phyloP scores from a whole-genome alignment of 2,329 filamentous ascomycete species.

The Beauveria pseudobassiana region DNA sequence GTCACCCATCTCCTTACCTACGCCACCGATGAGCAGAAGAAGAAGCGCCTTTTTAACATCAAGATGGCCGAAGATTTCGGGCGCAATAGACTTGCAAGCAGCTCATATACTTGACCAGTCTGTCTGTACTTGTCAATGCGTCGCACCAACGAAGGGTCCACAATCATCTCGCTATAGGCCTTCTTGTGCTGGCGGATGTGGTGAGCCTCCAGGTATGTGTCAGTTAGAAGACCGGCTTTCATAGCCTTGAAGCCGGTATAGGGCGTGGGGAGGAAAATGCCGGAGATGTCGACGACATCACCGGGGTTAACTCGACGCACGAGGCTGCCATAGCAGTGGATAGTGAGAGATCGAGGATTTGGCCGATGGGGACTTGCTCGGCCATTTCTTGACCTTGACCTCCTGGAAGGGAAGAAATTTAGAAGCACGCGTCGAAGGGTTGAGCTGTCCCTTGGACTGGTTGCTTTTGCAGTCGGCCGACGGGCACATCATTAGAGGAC shows the following conservation, averaged over 20 bases:
- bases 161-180: constrained; percentile 84
- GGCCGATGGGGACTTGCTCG: constrained; percentile 96
- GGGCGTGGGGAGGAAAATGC: constrained; percentile 92
- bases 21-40: constrained; percentile 90
- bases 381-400: constrained; percentile 98
- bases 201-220: constrained; percentile 94
- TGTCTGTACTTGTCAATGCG: constrained; percentile 80
- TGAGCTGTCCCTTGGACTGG: constrained; percentile 87
- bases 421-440: constrained; percentile 88
- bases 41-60: constrained; percentile 98
- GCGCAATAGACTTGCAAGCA: constrained; percentile 90
- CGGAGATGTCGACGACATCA: constrained; percentile 87
- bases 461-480: constrained; percentile 86
- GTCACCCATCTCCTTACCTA: constrained; percentile 93
- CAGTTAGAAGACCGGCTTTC: constrained; percentile 88
- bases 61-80: constrained; percentile 91
- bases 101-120: constrained; percentile 90
- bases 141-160: constrained; percentile 71
- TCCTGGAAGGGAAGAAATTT: constrained; percentile 98
- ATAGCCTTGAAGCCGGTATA: constrained; percentile 99
- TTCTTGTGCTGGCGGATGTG: constrained; percentile 95
- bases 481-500: constrained; percentile 77
- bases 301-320: constrained; percentile 86
- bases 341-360: constrained; percentile 85
- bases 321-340: constrained; percentile 81